Conservation (phyloP, 345 rosid species). For the Gossypium turneri region DNA sequence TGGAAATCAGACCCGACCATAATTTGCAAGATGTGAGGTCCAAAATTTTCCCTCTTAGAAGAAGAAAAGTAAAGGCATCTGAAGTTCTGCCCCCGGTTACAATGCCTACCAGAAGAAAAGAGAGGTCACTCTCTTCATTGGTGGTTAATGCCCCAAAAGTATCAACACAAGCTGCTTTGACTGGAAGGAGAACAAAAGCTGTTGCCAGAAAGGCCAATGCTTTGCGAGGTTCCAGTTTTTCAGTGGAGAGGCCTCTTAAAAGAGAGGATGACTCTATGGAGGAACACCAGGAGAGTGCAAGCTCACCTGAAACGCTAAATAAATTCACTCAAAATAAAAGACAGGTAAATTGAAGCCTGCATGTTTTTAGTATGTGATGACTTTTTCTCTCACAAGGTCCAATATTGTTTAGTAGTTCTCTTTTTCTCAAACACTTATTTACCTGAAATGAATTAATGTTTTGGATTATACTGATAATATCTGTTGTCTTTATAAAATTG, state of each 20-base stretch:
- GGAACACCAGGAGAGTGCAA: constrained; percentile 50
- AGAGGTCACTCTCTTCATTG: constrained; percentile 89
- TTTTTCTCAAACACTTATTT: neutral
- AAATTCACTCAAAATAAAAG: constrained; percentile 50
- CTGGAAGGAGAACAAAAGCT: constrained; percentile 73
- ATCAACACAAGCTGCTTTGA: constrained; percentile 53
- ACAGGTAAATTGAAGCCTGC: constrained; percentile 46
- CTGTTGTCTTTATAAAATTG: constrained; percentile 7
- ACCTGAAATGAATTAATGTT: neutral
- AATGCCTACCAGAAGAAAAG: constrained; percentile 82
- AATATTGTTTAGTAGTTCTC: neutral
- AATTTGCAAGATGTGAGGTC: constrained; percentile 84
- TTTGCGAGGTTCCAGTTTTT: constrained; percentile 41
- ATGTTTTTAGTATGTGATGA: neutral
- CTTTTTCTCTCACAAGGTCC: neutral
- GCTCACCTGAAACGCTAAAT: constrained; percentile 66
- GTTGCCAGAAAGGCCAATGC: constrained; percentile 47
- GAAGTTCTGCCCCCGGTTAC: constrained; percentile 51
- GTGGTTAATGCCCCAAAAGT: constrained; percentile 81
- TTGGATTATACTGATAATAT: constrained; percentile 4
- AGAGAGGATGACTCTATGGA: constrained; percentile 55
- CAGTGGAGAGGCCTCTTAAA: constrained; percentile 41
- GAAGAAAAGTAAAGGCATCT: constrained; percentile 64
- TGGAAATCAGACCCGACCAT: constrained; percentile 68
- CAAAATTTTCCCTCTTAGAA: constrained; percentile 74